These are phyloP conservation scores for Exsudoporus frostii DNA, from an alignment of 768 basidiomycete species.

Conservation along the genomic window DNA sequence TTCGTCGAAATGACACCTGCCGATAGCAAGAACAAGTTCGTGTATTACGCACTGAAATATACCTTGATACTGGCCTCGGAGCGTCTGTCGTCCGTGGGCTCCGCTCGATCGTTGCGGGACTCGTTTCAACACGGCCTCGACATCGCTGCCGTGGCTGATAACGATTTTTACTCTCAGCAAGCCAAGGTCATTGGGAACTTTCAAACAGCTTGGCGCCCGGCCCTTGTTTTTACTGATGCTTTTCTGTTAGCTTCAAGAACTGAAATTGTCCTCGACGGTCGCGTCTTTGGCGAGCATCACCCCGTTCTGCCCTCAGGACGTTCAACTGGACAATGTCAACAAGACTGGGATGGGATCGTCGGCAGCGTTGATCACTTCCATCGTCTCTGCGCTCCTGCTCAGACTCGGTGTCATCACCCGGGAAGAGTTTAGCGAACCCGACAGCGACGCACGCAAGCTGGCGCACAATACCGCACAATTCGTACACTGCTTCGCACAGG, in stretches of 20 bases:
- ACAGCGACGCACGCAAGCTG: conserved; percentile 50
- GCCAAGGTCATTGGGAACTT: conserved; percentile 53
- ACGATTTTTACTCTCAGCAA: conserved; percentile 97
- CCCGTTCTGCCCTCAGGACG: conserved; percentile 72
- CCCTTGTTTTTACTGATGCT: conserved; percentile 4
- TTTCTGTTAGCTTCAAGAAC: conserved; percentile 52
- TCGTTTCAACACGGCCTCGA: conserved; percentile 56
- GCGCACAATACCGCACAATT: conserved; percentile 94
- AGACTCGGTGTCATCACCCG: conserved; percentile 63
- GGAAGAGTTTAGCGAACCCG: conserved; percentile 43
- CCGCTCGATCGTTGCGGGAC: conserved; percentile 41
- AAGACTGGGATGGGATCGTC: conserved; percentile 98
- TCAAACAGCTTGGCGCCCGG: not conserved
- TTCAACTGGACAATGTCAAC: conserved; percentile 77
- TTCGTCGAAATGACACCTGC: conserved; percentile 8
- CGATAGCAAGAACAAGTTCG: conserved; percentile 81
- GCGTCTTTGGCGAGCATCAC: conserved; percentile 64
- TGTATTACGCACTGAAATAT: conserved; percentile 83
- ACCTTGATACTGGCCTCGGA: conserved; percentile 69
- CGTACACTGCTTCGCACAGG: conserved; percentile 94
- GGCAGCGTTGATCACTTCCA: conserved; percentile 93
- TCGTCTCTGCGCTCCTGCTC: conserved; percentile 80
- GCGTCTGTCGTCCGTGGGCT: conserved; percentile 28
- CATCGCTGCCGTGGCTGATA: conserved; percentile 85
- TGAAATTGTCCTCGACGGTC: conserved; percentile 59